Percentiles rank a stretch among this genome's conserved stretches.
phyloP scores from a whole-genome alignment of 2,329 filamentous ascomycete genomes.

The Beauveria asiatica region DNA sequence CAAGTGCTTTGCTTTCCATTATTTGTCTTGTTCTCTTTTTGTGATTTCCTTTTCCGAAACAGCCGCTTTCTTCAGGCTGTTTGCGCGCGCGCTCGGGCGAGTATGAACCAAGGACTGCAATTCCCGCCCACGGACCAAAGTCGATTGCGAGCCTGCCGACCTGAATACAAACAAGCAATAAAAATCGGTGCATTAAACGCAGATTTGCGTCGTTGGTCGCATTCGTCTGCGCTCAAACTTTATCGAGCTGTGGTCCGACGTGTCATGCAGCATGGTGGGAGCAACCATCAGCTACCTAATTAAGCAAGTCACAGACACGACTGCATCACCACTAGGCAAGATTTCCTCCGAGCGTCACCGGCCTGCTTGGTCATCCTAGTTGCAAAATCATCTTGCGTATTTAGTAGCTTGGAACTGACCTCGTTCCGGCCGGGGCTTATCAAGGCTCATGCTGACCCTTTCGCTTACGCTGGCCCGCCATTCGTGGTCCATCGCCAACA shows the following conservation, averaged over 20 bases:
- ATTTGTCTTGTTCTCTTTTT: not conserved
- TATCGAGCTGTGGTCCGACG: not conserved
- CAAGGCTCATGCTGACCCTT: slow-evolving; percentile 8
- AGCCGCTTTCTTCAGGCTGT: not conserved
- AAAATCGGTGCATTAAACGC: not conserved
- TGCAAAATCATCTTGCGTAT: not conserved
- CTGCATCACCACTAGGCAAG: not conserved
- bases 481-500: slow-evolving; percentile 3
- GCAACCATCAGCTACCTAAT: not conserved
- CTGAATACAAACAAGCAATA: not conserved
- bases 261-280: slow-evolving; percentile 7
- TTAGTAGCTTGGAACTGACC: not conserved
- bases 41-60: not conserved
- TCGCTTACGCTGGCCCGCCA: slow-evolving; percentile 4
- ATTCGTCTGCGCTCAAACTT: not conserved
- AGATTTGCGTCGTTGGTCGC: not conserved
- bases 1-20: not conserved
- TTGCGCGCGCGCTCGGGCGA: not conserved
- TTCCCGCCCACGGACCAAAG: not conserved
- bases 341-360: not conserved
- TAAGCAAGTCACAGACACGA: not conserved
- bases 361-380: not conserved
- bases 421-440: not conserved
- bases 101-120: not conserved
- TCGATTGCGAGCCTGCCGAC: not conserved